Conservation (phyloP, 306 rosid genomes). For the Fagus sylvatica region DNA sequence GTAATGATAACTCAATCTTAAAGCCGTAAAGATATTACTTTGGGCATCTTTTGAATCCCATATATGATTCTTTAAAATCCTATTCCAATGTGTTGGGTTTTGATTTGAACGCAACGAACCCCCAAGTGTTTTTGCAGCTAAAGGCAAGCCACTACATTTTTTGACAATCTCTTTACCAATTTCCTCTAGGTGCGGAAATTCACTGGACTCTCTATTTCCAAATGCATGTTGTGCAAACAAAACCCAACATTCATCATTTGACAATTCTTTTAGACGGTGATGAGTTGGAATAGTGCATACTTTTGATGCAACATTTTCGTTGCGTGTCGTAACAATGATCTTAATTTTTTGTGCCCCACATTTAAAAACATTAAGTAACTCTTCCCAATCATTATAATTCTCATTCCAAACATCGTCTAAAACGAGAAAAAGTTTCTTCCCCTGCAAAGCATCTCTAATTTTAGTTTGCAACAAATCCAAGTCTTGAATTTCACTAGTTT, state of each 20-base stretch:
- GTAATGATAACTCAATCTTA: constrained; percentile 18
- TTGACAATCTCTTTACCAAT: constrained; percentile 17
- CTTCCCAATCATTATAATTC: constrained; percentile 15
- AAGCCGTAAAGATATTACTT: background rate
- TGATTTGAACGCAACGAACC: constrained; percentile 19
- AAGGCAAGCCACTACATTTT: constrained; percentile 26
- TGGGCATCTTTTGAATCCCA: constrained; percentile 18
- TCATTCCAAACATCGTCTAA: constrained; percentile 38
- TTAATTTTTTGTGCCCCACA: constrained; percentile 11
- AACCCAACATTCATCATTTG: constrained; percentile 27
- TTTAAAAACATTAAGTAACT: background rate
- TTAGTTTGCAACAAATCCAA: background rate
- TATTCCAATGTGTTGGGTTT: constrained; percentile 11
- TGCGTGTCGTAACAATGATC: constrained; percentile 26
- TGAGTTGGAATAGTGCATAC: background rate
- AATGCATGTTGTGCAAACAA: constrained; percentile 28
- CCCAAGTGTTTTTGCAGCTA: constrained; percentile 25
- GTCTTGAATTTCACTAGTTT: too few species aligned
- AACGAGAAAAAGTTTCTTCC: constrained; percentile 25
- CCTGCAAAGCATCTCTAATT: background rate
- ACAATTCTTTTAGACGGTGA: background rate
- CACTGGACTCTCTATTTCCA: background rate
- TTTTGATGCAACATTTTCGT: constrained; percentile 5
- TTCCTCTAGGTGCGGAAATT: background rate
- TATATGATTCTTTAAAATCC: background rate